A percentile compares a stretch with the other conserved stretches of the same genome.
Conservation (phyloP, 2,329 filamentous ascomycete genomes). For the Anisogramma anomala region DNA sequence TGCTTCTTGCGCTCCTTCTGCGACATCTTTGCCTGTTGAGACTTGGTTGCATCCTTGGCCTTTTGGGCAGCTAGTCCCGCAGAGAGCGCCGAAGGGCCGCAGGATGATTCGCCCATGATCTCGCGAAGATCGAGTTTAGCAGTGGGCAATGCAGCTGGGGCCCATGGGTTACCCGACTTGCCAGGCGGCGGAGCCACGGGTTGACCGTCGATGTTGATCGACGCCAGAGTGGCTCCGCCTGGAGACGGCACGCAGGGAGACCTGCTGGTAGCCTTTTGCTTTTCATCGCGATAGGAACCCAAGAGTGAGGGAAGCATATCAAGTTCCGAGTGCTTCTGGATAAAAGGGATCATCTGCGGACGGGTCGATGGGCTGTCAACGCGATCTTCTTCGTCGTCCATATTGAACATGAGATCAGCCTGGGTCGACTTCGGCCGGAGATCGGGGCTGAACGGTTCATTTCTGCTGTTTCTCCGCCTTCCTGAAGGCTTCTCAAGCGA, state of each 20-base stretch:
- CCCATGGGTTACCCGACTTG: slow-evolving; percentile 35
- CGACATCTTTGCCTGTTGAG: slow-evolving; percentile 53
- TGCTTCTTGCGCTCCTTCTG: slow-evolving; percentile 88
- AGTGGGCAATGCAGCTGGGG: slow-evolving; percentile 37
- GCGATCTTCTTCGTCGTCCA: slow-evolving; percentile 63
- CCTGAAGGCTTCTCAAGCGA: slow-evolving; percentile 34
- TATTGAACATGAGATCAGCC: slow-evolving; percentile 79
- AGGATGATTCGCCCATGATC: slow-evolving; percentile 55
- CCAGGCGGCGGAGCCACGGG: slow-evolving; percentile 10
- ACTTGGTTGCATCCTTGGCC: slow-evolving; percentile 28
- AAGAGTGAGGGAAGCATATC: slow-evolving; percentile 22
- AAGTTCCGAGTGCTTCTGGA: slow-evolving; percentile 17
- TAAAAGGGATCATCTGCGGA: slow-evolving; percentile 16
- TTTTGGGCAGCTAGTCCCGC: slow-evolving; percentile 42
- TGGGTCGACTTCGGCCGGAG: slow-evolving; percentile 57
- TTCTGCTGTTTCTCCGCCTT: slow-evolving; percentile 35
- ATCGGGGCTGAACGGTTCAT: slow-evolving; percentile 52
- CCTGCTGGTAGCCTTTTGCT: slow-evolving; percentile 24
- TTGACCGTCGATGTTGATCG: slow-evolving; percentile 5
- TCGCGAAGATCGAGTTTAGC: slow-evolving; percentile 63
- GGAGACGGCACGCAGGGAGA: slow-evolving; percentile 1
- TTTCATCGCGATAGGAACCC: slow-evolving; percentile 28
- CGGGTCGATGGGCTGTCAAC: slow-evolving; percentile 22
- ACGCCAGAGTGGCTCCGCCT: slow-evolving; percentile 12
- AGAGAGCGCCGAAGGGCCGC: slow-evolving; percentile 39